A percentile compares a stretch with the other conserved stretches of the same genome.
Evolutionary conservation across 2,329 filamentous ascomycete species (phyloP).

Genomic region (Cercospora beticola): DNA sequence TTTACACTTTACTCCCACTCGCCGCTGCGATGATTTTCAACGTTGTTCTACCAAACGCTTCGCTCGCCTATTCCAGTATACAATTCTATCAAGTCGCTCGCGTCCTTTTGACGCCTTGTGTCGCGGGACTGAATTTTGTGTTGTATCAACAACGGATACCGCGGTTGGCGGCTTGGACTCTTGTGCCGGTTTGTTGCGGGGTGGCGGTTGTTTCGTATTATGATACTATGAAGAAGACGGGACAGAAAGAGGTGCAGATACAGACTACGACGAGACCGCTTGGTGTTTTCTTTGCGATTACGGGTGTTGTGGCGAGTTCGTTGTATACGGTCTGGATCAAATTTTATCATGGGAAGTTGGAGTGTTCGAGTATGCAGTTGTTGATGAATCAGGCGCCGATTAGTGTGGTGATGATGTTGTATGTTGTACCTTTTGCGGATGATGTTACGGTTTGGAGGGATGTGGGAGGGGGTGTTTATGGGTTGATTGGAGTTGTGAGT

Average conservation of each 20-base stretch:
- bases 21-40: slow-evolving; percentile 67
- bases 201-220: slow-evolving; percentile 68
- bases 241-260: slow-evolving; percentile 40
- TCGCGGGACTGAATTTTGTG: slow-evolving; percentile 64
- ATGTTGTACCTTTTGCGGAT: slow-evolving; percentile 66
- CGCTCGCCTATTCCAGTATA: slow-evolving; percentile 65
- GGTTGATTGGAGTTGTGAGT: slow-evolving; percentile 58
- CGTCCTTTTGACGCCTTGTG: slow-evolving; percentile 65
- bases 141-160: slow-evolving; percentile 61
- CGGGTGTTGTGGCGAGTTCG: slow-evolving; percentile 63
- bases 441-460: slow-evolving; percentile 58
- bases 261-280: slow-evolving; percentile 56
- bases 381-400: slow-evolving; percentile 67
- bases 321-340: slow-evolving; percentile 70
- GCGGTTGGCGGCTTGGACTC: slow-evolving; percentile 52
- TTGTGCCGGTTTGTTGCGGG: slow-evolving; percentile 61
- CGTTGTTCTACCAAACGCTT: slow-evolving; percentile 68
- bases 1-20: slow-evolving; percentile 62
- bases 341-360: slow-evolving; percentile 63
- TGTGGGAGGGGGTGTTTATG: slow-evolving; percentile 43
- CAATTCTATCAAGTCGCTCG: slow-evolving; percentile 70
- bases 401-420: slow-evolving; percentile 62
- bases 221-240: slow-evolving; percentile 50
- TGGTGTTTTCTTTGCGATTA: slow-evolving; percentile 64
- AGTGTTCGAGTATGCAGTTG: slow-evolving; percentile 68